Evolutionary conservation across 441 rosid species (phyloP), one percentile per base, ranked within the genome.

Genomic region (Jatropha podagrica): DNA sequence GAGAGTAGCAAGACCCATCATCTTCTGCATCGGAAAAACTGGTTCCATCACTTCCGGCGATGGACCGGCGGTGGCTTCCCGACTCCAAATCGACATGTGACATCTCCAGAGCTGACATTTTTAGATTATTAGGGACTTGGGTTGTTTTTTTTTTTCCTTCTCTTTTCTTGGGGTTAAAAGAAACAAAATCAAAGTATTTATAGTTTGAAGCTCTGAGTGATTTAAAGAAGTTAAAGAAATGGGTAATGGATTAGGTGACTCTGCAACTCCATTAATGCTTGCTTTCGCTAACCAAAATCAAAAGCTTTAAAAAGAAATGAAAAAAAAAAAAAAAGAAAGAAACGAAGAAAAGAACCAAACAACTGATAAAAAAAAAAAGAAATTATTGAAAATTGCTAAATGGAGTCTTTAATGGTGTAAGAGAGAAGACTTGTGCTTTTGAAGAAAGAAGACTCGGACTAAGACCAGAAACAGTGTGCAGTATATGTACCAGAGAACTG

Each of bases 11-110:
- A 23, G 97, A 91, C 72, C 84, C 89, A 15, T 91, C 97, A 13
- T 96, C 99, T 17, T 96, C 99, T 17, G 86, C 92, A 82, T 96
- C 98, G 27, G 99, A 91, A 83, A 92, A 94, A 77, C 84, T 91
- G 0, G 86, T 80, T 55, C 65, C 73, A 56, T 84, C 89, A 74
- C 86, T 82, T 48, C 85, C 85, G 4, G 76, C 64, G n/a, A n/a
- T 71, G 13, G 78, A 78, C 63, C 66, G 79, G 59, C 70, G 82
- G 82, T 76, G 85, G 49, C 74, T 82, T 59, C 93, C 94, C 68
- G 84, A 90, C 75, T 92, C 99, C 73, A 90, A 79, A 86, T 95
- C 96, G 46, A 84, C 72, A n/a, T 77, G 84, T 61, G 93, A 70
- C 88, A 86, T 90, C 82, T 84, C 84, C 46, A 49, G 52, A 73